A percentile compares a stretch with the other conserved stretches of the same genome.
Conservation (phyloP, 2,329 filamentous ascomycete genomes). For the Fusarium acutatum region DNA sequence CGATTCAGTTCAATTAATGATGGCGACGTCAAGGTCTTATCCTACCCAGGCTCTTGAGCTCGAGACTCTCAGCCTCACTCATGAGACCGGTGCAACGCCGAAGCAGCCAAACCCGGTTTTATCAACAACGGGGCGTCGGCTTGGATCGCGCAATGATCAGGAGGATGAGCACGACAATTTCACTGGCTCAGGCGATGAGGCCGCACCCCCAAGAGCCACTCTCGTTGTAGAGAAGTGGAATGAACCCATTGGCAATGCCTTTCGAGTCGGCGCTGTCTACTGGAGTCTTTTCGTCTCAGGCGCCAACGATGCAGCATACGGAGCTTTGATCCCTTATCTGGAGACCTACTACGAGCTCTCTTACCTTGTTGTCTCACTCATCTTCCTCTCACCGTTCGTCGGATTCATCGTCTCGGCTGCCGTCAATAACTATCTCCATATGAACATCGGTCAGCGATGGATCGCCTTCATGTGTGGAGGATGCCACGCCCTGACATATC, state of each 20-base stretch:
- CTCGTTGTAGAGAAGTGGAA: constrained; percentile 30
- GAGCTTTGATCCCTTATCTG: constrained; percentile 32
- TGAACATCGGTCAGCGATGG: constrained; percentile 52
- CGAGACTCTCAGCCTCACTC: not conserved
- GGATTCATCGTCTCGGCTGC: constrained; percentile 71
- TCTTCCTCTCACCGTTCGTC: constrained; percentile 73
- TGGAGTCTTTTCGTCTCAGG: constrained; percentile 67
- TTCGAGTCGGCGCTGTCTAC: constrained; percentile 61
- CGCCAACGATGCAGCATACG: constrained; percentile 65
- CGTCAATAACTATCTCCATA: constrained; percentile 61
- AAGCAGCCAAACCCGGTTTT: constrained; percentile 11
- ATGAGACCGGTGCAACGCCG: not conserved
- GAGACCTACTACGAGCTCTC: constrained; percentile 64
- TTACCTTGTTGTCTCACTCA: constrained; percentile 70
- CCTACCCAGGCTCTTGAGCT: constrained; percentile 12
- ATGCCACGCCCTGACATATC: constrained; percentile 69
- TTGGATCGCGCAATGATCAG: not conserved
- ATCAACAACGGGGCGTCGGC: constrained; percentile 3
- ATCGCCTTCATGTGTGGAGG: constrained; percentile 67
- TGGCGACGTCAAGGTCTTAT: constrained; percentile 4
- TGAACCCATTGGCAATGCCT: constrained; percentile 48
- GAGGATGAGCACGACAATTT: not conserved
- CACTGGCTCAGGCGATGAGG: not conserved
- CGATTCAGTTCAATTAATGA: not conserved
- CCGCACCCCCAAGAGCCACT: not conserved